Conservation (phyloP, 768 basidiomycete genomes). For the Pleurotus citrinopileatus region DNA sequence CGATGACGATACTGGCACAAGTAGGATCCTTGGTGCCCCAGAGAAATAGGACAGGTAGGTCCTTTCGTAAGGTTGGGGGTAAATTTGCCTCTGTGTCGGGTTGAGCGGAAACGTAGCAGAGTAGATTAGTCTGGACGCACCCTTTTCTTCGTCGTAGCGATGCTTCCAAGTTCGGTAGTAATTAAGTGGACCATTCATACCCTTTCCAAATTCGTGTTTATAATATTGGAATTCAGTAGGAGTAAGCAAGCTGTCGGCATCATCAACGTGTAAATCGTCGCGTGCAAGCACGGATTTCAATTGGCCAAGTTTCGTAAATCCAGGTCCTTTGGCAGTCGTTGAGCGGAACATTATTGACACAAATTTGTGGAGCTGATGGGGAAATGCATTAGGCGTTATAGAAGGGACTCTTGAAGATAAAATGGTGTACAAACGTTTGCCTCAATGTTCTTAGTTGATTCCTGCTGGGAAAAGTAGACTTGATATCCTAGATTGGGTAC, state of each 20-base stretch:
- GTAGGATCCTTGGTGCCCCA: constrained; percentile 57
- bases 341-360: constrained; percentile 24
- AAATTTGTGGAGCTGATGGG: constrained; percentile 36
- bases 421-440: constrained; percentile 38
- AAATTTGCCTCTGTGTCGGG: constrained; percentile 38
- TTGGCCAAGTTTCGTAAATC: constrained; percentile 2
- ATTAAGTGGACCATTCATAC: constrained; percentile 71
- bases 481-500: constrained; percentile 68
- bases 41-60: constrained; percentile 60
- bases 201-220: constrained; percentile 38
- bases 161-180: constrained; percentile 66
- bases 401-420: background rate
- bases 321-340: constrained; percentile 3
- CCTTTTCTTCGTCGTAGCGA: constrained; percentile 66
- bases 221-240: constrained; percentile 57
- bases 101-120: constrained; percentile 1
- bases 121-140: constrained; percentile 24
- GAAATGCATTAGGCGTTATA: background rate
- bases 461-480: constrained; percentile 55
- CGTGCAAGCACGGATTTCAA: background rate
- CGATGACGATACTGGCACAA: constrained; percentile 37
- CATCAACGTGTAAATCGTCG: background rate
- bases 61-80: constrained; percentile 35
- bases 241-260: background rate
- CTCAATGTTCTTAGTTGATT: constrained; percentile 55